Evolutionary conservation across 305 asterid species (phyloP).

Genomic region (Solanum hybrid): DNA sequence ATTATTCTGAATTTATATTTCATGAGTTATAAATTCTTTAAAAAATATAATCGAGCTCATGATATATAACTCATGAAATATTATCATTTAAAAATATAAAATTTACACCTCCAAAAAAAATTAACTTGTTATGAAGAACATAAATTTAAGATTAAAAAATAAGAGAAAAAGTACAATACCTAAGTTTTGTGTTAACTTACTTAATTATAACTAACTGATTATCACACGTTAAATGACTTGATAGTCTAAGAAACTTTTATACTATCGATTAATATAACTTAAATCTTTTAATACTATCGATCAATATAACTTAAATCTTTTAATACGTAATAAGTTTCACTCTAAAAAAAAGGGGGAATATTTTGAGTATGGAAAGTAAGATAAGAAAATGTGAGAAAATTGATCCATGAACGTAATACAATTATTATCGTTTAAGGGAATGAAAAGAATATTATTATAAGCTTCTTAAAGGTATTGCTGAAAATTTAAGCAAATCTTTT

Average conservation of each 20-base stretch:
- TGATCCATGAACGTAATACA: neutral
- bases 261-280: too few species aligned
- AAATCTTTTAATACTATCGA: neutral
- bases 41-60: neutral
- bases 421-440: neutral
- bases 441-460: neutral
- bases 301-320: neutral
- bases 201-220: too few species aligned
- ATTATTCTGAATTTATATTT: neutral
- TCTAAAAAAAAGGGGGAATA: neutral
- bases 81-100: neutral
- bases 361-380: neutral
- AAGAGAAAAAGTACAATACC: too few species aligned
- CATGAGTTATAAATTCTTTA: neutral
- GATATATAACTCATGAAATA: neutral
- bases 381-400: neutral
- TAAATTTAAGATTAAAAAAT: too few species aligned
- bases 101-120: neutral
- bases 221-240: too few species aligned
- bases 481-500: neutral
- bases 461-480: conserved; percentile 2
- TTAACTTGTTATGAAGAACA: neutral
- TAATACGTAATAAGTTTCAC: neutral
- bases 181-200: too few species aligned
- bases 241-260: too few species aligned